A percentile compares a stretch with the other conserved stretches of the same genome.
Evolutionary conservation across 2,329 filamentous ascomycete genomes (phyloP).

Genomic region (Cytospora piceicola): DNA sequence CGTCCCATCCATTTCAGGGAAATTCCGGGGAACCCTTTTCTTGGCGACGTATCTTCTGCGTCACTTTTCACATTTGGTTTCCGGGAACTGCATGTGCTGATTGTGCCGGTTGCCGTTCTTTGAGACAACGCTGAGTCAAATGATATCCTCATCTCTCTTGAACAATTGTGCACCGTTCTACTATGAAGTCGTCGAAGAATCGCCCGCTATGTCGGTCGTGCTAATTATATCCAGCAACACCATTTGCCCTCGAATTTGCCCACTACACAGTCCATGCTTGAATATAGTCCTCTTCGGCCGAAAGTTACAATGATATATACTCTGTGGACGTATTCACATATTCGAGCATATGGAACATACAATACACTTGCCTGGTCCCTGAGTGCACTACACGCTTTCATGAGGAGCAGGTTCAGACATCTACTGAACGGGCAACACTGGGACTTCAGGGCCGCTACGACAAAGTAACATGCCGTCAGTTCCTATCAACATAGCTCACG

Average conservation of each 20-base stretch:
- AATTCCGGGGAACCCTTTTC: background rate
- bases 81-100: background rate
- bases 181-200: no score
- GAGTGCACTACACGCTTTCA: background rate
- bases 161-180: background rate
- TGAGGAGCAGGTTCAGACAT: background rate
- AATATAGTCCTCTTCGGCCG: background rate
- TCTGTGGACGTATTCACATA: background rate
- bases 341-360: background rate
- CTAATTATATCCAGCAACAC: background rate
- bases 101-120: background rate
- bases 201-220: no score
- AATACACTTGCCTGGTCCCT: background rate
- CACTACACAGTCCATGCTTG: background rate
- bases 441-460: background rate
- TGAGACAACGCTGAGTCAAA: no score
- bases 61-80: background rate
- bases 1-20: background rate
- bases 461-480: background rate
- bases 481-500: slow-evolving; percentile 7
- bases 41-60: background rate
- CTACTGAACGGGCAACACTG: background rate
- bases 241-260: background rate
- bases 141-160: background rate
- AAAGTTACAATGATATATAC: background rate